Conservation (phyloP, 2,329 filamentous ascomycete genomes). For the Fusarium albosuccineum region DNA sequence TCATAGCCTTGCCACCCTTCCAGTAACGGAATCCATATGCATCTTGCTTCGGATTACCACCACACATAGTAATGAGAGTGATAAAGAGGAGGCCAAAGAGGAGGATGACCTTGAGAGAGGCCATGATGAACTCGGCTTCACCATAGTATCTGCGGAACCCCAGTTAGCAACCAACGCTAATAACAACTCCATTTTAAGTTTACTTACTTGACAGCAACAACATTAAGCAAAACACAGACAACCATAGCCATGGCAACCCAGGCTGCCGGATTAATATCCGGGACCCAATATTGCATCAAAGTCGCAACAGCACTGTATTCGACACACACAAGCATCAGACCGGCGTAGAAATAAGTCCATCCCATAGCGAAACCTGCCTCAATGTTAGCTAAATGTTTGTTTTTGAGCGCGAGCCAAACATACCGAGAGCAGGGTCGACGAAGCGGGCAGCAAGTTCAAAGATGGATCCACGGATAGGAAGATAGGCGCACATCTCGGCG, state of each 20-base stretch:
- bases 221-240: neutral
- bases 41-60: neutral
- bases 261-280: neutral
- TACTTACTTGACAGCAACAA: neutral
- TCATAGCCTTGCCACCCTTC: neutral
- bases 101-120: neutral
- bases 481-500: neutral
- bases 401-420: neutral
- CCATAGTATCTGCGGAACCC: neutral
- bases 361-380: neutral
- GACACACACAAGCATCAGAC: neutral
- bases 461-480: neutral
- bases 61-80: constrained; percentile 23
- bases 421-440: constrained; percentile 41
- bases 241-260: neutral
- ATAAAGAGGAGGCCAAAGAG: constrained; percentile 54
- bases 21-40: neutral
- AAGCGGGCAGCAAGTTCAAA: neutral
- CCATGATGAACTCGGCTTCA: neutral
- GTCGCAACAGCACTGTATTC: neutral
- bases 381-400: neutral
- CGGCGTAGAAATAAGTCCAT: neutral
- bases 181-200: constrained; percentile 6
- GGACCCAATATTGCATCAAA: neutral
- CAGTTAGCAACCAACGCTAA: accelerated